A percentile compares a stretch with the other conserved stretches of the same genome.
Evolutionary conservation across 2,329 filamentous ascomycete genomes (phyloP).

Genomic region (Xenosphaeropsis pyriputrescens): DNA sequence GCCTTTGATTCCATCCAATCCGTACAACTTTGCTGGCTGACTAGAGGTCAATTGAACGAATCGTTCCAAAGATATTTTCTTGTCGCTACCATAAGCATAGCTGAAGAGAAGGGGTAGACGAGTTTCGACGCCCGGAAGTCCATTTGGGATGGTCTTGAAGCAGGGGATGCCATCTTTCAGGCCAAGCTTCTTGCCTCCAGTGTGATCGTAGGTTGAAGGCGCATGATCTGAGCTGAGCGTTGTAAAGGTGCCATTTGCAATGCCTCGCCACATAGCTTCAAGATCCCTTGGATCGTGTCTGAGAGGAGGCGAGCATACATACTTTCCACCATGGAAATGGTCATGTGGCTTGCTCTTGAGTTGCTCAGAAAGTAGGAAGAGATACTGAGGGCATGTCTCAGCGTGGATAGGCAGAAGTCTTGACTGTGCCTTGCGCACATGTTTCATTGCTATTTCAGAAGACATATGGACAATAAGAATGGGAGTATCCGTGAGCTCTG

Average conservation of each 20-base stretch:
- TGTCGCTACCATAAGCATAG: background rate
- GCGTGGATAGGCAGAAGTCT: constrained; percentile 24
- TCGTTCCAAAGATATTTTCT: background rate
- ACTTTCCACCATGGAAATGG: background rate
- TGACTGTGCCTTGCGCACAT: constrained; percentile 34
- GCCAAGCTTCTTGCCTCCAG: constrained; percentile 22
- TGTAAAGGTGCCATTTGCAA: constrained; percentile 1
- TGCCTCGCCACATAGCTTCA: background rate
- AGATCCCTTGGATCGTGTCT: background rate
- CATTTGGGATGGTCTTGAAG: constrained; percentile 26
- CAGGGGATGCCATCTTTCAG: constrained; percentile 18
- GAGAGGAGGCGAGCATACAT: constrained; percentile 1
- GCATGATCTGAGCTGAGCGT: constrained; percentile 19
- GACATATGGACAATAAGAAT: constrained; percentile 38
- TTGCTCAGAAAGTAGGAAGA: background rate
- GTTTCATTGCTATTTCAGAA: constrained; percentile 27
- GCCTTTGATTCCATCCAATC: constrained; percentile 2
- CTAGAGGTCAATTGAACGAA: background rate
- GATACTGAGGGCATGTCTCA: constrained; percentile 1
- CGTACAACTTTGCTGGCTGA: background rate
- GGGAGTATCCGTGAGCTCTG: constrained; percentile 31
- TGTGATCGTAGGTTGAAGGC: constrained; percentile 21
- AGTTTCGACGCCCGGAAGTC: constrained; percentile 26
- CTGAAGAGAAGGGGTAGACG: constrained; percentile 23
- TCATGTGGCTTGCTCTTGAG: background rate